Evolutionary conservation across 495 filamentous ascomycete genomes (phyloP), one percentile per base, ranked within the genome.

Genomic region (Sphaerosporella brunnea): DNA sequence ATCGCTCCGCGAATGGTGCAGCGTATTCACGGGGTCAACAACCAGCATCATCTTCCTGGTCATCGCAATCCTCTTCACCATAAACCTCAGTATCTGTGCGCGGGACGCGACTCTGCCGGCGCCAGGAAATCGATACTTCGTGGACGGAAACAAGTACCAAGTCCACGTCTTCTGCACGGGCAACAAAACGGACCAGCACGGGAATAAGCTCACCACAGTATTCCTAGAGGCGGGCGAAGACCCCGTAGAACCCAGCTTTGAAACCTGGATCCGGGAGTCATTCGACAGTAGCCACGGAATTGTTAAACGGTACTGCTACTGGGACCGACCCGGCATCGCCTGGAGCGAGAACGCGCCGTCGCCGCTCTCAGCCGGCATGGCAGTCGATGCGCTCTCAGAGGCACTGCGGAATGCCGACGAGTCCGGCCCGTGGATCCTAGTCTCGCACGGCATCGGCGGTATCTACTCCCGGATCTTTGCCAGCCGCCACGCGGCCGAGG

Each of bases 381-480:
- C 82, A 1, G 75, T 80, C 4, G 84, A 93, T 56, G 82, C 75
- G 4, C 68, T 95, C 15, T 81, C 83, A 20, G 86, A 95, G 65
- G 80, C 85, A 0, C 69, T 97, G 2, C 73, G 80, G 13, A 68
- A 74, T 15, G 80, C 82, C 0, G 84, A 79, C 43, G 90, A 95
- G 63, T 66, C 75, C 39, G 84, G 85, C 0, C 88, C 90, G 15
- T 97, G 81, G 80, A 66, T 83, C 32, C 64, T 79, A 20, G 73
- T 77, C 35, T 74, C 71, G 1, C 48, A 38, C 41, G 54, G 54
- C 4, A 39, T 58, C n/a, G 56, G 56, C 25, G 79, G 82, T 42
- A 73, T 97, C 49, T 87, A 93, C 60, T 80, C 75, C 44, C 82
- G 90, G 4, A 81, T 97, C 50, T 94, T 95, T 65, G 78, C 82